Percentiles rank a stretch among this genome's conserved stretches.
Conservation (phyloP, 2,329 filamentous ascomycete species). For the Akanthomyces dipterigenus region DNA sequence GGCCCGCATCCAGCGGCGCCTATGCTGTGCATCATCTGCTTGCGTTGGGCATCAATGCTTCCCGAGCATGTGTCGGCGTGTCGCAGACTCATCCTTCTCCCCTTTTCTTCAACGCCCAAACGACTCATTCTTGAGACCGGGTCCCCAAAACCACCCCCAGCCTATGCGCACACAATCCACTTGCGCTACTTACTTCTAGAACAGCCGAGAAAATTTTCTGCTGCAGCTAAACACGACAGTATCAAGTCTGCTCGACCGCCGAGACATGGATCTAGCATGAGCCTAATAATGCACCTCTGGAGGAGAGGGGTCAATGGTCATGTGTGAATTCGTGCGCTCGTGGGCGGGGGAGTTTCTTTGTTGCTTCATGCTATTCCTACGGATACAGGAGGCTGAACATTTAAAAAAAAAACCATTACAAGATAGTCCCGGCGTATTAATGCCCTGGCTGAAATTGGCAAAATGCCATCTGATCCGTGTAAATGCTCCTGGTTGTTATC, state of each 20-base stretch:
- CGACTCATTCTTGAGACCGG: conserved; percentile 3
- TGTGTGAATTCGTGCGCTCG: neutral
- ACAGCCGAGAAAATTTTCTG: conserved; percentile 7
- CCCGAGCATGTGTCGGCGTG: neutral
- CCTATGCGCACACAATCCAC: neutral
- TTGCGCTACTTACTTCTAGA: conserved; percentile 9
- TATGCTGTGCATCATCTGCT: conserved; percentile 11
- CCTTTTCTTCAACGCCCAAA: neutral
- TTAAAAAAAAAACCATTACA: neutral
- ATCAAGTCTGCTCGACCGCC: neutral
- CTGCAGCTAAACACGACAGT: neutral
- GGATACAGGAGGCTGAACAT: too few relatives aligned
- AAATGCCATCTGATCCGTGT: neutral
- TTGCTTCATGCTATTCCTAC: neutral
- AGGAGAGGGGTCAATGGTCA: neutral
- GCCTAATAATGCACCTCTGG: conserved; percentile 9
- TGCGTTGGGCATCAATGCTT: conserved; percentile 12
- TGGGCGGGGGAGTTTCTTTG: neutral
- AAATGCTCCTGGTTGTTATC: neutral
- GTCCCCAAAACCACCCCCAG: neutral
- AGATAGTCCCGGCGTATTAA: neutral
- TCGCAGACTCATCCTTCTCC: conserved; percentile 1
- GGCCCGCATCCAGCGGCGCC: neutral
- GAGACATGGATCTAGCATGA: conserved; percentile 5
- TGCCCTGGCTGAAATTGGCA: neutral